Conservation (phyloP, 2,329 filamentous ascomycete genomes). For the Aspergillus udagawae region DNA sequence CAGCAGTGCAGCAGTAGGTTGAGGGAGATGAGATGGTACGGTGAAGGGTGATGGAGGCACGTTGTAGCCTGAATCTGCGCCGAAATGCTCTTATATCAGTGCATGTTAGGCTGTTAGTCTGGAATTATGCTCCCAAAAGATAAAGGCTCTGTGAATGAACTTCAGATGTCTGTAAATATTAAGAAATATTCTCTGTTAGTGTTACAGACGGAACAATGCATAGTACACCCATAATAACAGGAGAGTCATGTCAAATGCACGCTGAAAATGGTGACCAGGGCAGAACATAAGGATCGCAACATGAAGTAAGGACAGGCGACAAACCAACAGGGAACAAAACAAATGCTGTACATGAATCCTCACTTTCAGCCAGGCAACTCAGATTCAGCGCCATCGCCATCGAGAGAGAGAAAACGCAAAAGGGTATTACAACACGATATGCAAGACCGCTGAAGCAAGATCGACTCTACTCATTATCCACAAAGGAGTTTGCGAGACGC, state of each 20-base stretch:
- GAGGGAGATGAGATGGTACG: neutral
- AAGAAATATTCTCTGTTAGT: neutral
- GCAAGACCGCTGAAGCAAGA: neutral
- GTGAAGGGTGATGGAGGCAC: neutral
- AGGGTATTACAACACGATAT: neutral
- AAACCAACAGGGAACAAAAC: neutral
- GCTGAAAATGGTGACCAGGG: neutral
- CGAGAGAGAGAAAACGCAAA: neutral
- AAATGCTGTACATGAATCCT: neutral
- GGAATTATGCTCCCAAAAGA: neutral
- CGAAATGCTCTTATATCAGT: neutral
- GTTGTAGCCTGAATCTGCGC: neutral
- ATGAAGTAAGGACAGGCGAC: neutral
- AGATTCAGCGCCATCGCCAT: neutral
- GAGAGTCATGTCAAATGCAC: neutral
- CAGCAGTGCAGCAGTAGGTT: neutral
- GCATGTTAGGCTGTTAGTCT: neutral
- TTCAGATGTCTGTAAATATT: neutral
- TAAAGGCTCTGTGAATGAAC: neutral
- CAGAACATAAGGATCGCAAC: neutral
- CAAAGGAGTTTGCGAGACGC: conserved; percentile 75
- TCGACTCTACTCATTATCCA: conserved; percentile 70
- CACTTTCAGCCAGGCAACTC: neutral
- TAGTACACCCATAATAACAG: neutral
- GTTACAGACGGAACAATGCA: neutral